A percentile compares a stretch with the other conserved stretches of the same genome.
phyloP scores from a whole-genome alignment of 805 yeast species.

The Saccharomycopsis fermentans region DNA sequence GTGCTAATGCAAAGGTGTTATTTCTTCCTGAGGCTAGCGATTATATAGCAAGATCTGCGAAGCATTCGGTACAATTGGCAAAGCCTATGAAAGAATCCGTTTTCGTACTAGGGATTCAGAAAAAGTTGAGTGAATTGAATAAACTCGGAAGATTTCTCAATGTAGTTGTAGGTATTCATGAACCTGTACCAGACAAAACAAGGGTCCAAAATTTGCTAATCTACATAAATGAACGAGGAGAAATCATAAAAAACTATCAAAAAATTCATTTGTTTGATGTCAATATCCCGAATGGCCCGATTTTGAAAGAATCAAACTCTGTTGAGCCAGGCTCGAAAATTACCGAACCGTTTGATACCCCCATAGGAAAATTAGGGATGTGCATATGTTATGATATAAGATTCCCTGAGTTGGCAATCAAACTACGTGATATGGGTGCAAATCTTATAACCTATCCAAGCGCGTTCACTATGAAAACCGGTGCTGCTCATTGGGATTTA shows the following conservation, averaged over 20 bases:
- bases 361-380: slow-evolving; percentile 56
- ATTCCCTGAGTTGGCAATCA: slow-evolving; percentile 70
- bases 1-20: slow-evolving; percentile 50
- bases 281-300: slow-evolving; percentile 71
- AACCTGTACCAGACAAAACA: slow-evolving; percentile 40
- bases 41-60: slow-evolving; percentile 63
- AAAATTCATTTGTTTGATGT: slow-evolving; percentile 89
- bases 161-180: slow-evolving; percentile 84
- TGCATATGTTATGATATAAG: slow-evolving; percentile 82
- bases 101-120: slow-evolving; percentile 35
- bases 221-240: slow-evolving; percentile 60
- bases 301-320: slow-evolving; percentile 62
- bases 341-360: slow-evolving; percentile 44
- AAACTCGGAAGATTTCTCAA: slow-evolving; percentile 35
- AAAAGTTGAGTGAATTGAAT: slow-evolving; percentile 34
- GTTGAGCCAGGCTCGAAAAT: slow-evolving; percentile 68
- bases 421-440: slow-evolving; percentile 61
- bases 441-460: slow-evolving; percentile 74
- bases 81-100: slow-evolving; percentile 32
- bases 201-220: slow-evolving; percentile 64
- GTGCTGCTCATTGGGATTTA: slow-evolving; percentile 81
- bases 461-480: slow-evolving; percentile 89
- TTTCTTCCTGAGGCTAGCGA: slow-evolving; percentile 94
- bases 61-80: slow-evolving; percentile 55
- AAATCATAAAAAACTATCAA: slow-evolving; percentile 59